Conservation (phyloP, 805 yeast species). For the Kluyveromyces nonfermentans region DNA sequence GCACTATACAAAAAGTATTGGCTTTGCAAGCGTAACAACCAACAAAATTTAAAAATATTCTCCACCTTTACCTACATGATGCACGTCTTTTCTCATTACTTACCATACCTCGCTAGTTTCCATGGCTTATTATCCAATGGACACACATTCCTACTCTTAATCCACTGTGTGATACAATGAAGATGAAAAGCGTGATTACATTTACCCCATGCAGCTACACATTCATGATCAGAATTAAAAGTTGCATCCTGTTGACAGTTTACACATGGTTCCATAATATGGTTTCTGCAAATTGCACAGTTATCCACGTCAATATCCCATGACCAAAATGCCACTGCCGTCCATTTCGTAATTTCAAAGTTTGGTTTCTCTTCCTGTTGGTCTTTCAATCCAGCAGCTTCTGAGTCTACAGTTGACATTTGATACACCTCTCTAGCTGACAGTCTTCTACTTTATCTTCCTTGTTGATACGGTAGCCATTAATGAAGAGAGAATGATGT, state of each 20-base stretch:
- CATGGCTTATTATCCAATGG: constrained; percentile 93
- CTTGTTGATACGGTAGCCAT: too few relatives aligned
- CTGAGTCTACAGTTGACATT: background rate
- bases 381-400: constrained; percentile 7
- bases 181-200: constrained; percentile 98
- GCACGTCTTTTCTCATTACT: constrained; percentile 26
- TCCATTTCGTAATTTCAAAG: constrained; percentile 95
- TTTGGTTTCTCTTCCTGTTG: constrained; percentile 30
- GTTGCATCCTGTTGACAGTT: constrained; percentile 85
- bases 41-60: too few relatives aligned
- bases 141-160: constrained; percentile 89
- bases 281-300: constrained; percentile 97
- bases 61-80: too few relatives aligned
- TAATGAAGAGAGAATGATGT: too few relatives aligned
- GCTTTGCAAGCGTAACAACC: too few relatives aligned
- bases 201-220: constrained; percentile 94
- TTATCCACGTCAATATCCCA: constrained; percentile 95
- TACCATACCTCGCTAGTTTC: constrained; percentile 68
- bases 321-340: constrained; percentile 99
- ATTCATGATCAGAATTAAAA: constrained; percentile 54
- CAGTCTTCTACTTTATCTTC: too few relatives aligned
- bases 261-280: constrained; percentile 95
- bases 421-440: background rate
- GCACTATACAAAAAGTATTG: too few relatives aligned
- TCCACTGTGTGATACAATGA: constrained; percentile 95